Percentiles rank a stretch among this genome's conserved stretches.
phyloP scores from a whole-genome alignment of 345 rosid genomes.

The Acer negundo region DNA sequence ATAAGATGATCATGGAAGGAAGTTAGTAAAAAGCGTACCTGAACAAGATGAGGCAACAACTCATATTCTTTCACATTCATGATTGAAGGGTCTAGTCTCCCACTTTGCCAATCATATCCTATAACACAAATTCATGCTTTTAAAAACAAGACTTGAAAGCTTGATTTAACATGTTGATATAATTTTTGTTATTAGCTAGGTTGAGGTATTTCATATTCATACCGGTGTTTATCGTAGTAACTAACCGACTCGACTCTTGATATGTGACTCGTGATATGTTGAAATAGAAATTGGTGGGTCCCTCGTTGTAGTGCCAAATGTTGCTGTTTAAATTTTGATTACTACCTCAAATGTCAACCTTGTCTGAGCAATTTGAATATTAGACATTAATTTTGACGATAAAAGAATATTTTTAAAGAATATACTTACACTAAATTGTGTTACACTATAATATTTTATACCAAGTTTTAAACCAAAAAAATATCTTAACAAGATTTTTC shows the following conservation, averaged over 20 bases:
- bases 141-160: not conserved
- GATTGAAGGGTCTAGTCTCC: conserved; percentile 69
- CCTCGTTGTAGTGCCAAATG: too few relatives aligned
- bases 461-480: too few relatives aligned
- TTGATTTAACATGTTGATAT: not conserved
- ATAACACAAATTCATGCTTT: not conserved
- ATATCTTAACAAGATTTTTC: too few relatives aligned
- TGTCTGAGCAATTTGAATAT: too few relatives aligned
- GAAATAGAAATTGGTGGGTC: not conserved
- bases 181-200: not conserved
- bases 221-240: not conserved
- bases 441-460: too few relatives aligned
- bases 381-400: too few relatives aligned
- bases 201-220: not conserved
- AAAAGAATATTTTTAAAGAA: too few relatives aligned
- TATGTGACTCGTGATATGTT: not conserved
- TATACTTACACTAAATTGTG: too few relatives aligned
- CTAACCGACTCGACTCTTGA: too few relatives aligned
- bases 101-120: conserved; percentile 86
- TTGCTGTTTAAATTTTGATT: too few relatives aligned
- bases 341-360: too few relatives aligned
- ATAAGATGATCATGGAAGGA: too few relatives aligned
- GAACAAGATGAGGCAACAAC: conserved; percentile 64
- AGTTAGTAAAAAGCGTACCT: conserved; percentile 33
- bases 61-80: conserved; percentile 56